Evolutionary conservation across 2,329 filamentous ascomycete genomes (phyloP).

Genomic region (Fusarium sp.): DNA sequence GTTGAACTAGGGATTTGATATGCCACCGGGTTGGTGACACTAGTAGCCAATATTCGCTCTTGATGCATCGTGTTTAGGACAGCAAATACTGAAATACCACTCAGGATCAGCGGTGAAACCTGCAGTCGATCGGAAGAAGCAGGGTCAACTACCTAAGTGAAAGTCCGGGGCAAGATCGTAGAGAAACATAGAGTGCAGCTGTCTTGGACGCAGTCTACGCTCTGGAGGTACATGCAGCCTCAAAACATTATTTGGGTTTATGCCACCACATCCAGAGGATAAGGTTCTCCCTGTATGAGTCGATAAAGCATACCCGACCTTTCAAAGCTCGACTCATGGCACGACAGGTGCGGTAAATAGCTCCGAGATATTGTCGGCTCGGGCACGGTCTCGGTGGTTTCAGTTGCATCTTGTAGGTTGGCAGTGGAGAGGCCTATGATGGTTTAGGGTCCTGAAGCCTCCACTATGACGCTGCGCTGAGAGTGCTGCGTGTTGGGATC

Average conservation of each 20-base stretch:
- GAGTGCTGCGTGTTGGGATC: slow-evolving; percentile 18
- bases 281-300: neutral
- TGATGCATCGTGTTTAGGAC: neutral
- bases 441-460: slow-evolving; percentile 22
- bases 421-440: slow-evolving; percentile 22
- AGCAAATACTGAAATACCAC: neutral
- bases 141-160: slow-evolving; percentile 22
- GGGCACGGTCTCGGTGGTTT: slow-evolving; percentile 38
- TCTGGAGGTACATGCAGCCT: neutral
- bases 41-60: neutral
- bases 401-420: slow-evolving; percentile 19
- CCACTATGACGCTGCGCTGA: slow-evolving; percentile 38
- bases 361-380: slow-evolving; percentile 34
- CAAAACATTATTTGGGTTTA: neutral
- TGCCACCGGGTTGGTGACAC: neutral
- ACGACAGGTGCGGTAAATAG: slow-evolving; percentile 24
- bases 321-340: slow-evolving; percentile 11
- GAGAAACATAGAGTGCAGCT: slow-evolving; percentile 1
- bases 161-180: slow-evolving; percentile 16
- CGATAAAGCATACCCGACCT: neutral
- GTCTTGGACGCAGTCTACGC: neutral
- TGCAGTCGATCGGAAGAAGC: slow-evolving; percentile 41
- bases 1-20: neutral
- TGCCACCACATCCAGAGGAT: neutral
- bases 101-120: slow-evolving; percentile 39